Evolutionary conservation across 352 stramenopile species (phyloP).

Genomic region (Pythium insidiosum): DNA sequence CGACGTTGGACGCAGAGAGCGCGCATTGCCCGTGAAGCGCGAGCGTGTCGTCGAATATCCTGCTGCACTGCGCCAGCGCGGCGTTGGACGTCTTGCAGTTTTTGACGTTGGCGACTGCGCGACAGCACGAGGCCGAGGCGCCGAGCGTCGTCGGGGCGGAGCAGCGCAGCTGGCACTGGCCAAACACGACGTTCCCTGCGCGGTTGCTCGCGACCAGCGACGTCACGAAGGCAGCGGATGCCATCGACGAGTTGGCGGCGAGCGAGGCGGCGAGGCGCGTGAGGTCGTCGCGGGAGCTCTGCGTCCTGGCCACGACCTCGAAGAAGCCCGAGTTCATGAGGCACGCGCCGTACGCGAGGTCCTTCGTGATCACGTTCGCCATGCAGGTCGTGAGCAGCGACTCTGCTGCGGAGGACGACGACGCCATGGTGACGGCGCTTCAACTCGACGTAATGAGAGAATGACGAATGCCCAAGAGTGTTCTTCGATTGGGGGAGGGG

Average conservation of each 20-base stretch:
- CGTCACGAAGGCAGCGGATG: conserved; percentile 6
- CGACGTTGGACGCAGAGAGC: conserved; percentile 20
- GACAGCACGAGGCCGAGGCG: conserved; percentile 3
- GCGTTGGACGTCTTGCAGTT: conserved; percentile 21
- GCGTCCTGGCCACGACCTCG: conserved; percentile 8
- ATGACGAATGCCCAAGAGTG: too few species aligned
- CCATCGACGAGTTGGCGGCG: not conserved
- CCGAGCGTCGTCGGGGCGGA: conserved; percentile 9
- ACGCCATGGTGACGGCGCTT: conserved; percentile 1
- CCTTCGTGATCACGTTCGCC: conserved; percentile 24
- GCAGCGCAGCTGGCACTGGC: conserved; percentile 14
- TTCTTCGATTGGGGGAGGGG: too few species aligned
- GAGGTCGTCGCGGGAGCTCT: not conserved
- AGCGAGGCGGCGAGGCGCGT: not conserved
- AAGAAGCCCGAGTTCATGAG: conserved; percentile 68
- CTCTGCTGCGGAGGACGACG: not conserved
- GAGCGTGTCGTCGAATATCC: conserved; percentile 29
- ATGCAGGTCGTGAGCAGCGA: conserved; percentile 22
- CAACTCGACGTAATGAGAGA: too few species aligned
- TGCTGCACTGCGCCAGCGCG: conserved; percentile 25
- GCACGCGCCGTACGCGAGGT: conserved; percentile 42
- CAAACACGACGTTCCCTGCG: conserved; percentile 3
- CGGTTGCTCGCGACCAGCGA: conserved; percentile 6
- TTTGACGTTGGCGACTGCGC: too few species aligned
- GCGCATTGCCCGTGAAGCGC: conserved; percentile 27